Evolutionary conservation across 2,329 filamentous ascomycete species (phyloP).

Genomic region (Ceratocystis harringtonii): DNA sequence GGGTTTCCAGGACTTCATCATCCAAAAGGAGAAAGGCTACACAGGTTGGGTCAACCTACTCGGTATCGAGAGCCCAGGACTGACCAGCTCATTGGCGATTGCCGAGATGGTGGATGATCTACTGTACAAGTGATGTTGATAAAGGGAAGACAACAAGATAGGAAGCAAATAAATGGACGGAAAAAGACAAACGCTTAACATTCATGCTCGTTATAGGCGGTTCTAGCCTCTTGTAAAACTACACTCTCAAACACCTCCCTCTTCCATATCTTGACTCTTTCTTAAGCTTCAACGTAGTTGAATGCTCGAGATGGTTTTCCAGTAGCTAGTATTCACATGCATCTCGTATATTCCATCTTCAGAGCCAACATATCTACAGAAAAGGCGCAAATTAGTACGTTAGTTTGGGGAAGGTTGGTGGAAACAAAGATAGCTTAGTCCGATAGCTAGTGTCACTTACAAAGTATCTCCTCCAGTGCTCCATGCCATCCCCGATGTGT

Average conservation of each 20-base stretch:
- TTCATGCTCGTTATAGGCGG: neutral
- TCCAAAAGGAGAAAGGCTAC: slow-evolving; percentile 61
- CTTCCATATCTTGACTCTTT: slow-evolving; percentile 17
- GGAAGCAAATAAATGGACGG: slow-evolving; percentile 16
- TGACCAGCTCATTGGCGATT: slow-evolving; percentile 78
- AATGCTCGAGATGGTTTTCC: slow-evolving; percentile 45
- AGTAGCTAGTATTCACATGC: slow-evolving; percentile 45
- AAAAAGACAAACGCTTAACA: neutral
- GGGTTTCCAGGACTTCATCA: slow-evolving; percentile 72
- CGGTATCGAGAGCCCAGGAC: slow-evolving; percentile 83
- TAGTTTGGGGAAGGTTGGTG: neutral
- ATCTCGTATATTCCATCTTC: slow-evolving; percentile 67
- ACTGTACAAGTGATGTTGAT: slow-evolving; percentile 27
- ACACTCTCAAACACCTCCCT: neutral
- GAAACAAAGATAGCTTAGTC: neutral
- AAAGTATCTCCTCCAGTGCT: slow-evolving; percentile 43
- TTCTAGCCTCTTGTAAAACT: neutral
- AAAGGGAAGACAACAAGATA: too few relatives aligned
- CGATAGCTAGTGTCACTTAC: slow-evolving; percentile 29
- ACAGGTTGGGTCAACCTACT: slow-evolving; percentile 76
- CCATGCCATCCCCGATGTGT: slow-evolving; percentile 48
- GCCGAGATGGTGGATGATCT: slow-evolving; percentile 53
- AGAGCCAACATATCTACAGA: slow-evolving; percentile 42
- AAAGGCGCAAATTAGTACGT: neutral
- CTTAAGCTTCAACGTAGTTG: slow-evolving; percentile 30